Conservation (phyloP, 768 basidiomycete genomes). For the Suillus subalutaceus region DNA sequence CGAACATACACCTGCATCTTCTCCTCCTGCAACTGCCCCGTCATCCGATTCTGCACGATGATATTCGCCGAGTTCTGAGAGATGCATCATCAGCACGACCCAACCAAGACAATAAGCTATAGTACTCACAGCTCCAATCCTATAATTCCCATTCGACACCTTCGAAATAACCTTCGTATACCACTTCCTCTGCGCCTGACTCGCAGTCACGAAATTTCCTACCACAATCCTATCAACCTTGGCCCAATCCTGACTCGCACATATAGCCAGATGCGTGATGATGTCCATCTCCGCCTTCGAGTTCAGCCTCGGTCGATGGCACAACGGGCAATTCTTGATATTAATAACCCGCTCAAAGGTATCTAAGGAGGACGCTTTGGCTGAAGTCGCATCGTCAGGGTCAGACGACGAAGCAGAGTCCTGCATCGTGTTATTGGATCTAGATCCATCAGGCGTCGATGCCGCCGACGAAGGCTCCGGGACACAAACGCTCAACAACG, state of each 20-base stretch:
- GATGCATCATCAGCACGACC: neutral
- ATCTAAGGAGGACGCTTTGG: constrained; percentile 28
- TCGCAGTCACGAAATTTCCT: constrained; percentile 91
- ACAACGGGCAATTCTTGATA: constrained; percentile 91
- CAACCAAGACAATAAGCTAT: constrained; percentile 7
- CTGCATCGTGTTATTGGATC: constrained; percentile 23
- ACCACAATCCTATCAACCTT: constrained; percentile 89
- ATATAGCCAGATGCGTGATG: constrained; percentile 95
- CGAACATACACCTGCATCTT: constrained; percentile 97
- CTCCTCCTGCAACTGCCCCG: constrained; percentile 93
- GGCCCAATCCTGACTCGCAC: constrained; percentile 92
- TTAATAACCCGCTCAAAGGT: constrained; percentile 88
- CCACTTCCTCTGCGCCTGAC: constrained; percentile 97
- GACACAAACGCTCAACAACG: constrained; percentile 34
- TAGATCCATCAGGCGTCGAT: constrained; percentile 2
- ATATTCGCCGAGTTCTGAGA: constrained; percentile 94
- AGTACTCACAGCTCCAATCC: constrained; percentile 79
- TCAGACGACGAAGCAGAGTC: constrained; percentile 50
- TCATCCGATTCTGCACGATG: constrained; percentile 92
- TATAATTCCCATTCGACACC: constrained; percentile 85
- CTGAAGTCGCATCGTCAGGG: constrained; percentile 40
- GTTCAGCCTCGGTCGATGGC: constrained; percentile 84
- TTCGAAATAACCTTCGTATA: constrained; percentile 89
- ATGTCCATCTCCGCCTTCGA: constrained; percentile 93
- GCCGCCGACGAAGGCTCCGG: constrained; percentile 29